phyloP scores from a whole-genome alignment of 83 land plant genomes.

The Thuja plicata region DNA sequence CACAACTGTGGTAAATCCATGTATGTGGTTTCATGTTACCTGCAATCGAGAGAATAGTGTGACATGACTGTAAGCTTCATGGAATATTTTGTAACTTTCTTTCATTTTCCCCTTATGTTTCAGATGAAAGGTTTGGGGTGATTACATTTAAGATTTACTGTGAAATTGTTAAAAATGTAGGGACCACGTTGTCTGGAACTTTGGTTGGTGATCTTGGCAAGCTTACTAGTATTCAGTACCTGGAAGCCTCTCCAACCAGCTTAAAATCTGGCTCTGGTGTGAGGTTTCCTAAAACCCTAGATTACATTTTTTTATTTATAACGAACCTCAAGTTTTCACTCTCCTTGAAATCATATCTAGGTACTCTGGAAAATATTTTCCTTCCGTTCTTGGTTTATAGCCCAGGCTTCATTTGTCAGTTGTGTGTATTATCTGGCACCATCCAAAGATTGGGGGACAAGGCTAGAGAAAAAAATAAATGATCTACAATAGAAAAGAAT shows the following conservation, averaged over 20 bases:
- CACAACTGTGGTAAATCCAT: constrained; percentile 66
- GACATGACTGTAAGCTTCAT: too few species aligned
- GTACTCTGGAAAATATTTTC: neutral
- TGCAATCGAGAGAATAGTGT: too few species aligned
- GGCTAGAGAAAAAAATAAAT: too few species aligned
- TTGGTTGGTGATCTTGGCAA: constrained; percentile 54
- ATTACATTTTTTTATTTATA: too few species aligned
- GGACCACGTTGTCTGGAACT: constrained; percentile 38
- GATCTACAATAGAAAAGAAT: too few species aligned
- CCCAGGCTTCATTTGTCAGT: neutral
- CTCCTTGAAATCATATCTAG: neutral
- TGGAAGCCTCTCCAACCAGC: constrained; percentile 26
- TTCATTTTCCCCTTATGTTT: constrained; percentile 55
- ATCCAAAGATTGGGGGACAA: too few species aligned
- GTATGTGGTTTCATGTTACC: too few species aligned
- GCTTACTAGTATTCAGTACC: constrained; percentile 37
- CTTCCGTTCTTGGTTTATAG: neutral
- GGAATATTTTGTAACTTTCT: too few species aligned
- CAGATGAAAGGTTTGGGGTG: neutral
- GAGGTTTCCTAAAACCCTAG: neutral
- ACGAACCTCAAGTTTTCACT: too few species aligned
- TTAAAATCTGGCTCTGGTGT: too few species aligned
- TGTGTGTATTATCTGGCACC: too few species aligned
- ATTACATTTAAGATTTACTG: neutral
- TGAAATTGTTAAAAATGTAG: constrained; percentile 7